These are phyloP conservation scores for Pseudoscleropodium purum DNA, from an alignment of 225 moss, liverwort and hornwort genomes.

Conservation along the genomic window DNA sequence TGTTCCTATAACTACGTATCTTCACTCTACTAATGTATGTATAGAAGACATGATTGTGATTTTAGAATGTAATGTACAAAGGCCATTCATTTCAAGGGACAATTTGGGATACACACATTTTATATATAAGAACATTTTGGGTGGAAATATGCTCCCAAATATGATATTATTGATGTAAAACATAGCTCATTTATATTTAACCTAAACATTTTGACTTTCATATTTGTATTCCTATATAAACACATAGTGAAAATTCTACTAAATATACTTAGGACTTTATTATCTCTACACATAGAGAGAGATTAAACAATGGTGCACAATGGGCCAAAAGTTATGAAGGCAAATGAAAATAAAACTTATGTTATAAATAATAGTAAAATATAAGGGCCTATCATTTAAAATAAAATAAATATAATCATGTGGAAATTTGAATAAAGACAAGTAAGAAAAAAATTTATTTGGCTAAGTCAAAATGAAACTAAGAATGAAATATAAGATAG, in stretches of 20 bases:
- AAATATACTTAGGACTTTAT: background rate
- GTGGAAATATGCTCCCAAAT: accelerated
- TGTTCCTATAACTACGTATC: background rate
- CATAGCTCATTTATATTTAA: background rate
- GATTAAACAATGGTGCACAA: background rate
- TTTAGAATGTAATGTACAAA: background rate
- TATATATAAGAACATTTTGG: background rate
- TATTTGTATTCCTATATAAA: background rate
- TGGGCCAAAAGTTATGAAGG: background rate
- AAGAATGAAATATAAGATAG: background rate
- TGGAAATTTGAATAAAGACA: background rate
- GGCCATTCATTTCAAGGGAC: background rate
- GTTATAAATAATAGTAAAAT: background rate
- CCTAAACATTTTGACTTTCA: background rate
- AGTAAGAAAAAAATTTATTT: background rate
- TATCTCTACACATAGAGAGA: background rate
- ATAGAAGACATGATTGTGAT: background rate
- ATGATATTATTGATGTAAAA: background rate
- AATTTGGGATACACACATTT: background rate
- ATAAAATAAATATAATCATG: background rate
- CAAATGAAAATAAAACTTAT: background rate
- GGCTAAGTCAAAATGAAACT: background rate
- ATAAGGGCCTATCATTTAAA: background rate
- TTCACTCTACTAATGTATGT: background rate
- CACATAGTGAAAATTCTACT: background rate